A percentile compares a stretch with the other conserved stretches of the same genome.
phyloP scores from a whole-genome alignment of 306 rosid genomes.

The Lablab purpureus region DNA sequence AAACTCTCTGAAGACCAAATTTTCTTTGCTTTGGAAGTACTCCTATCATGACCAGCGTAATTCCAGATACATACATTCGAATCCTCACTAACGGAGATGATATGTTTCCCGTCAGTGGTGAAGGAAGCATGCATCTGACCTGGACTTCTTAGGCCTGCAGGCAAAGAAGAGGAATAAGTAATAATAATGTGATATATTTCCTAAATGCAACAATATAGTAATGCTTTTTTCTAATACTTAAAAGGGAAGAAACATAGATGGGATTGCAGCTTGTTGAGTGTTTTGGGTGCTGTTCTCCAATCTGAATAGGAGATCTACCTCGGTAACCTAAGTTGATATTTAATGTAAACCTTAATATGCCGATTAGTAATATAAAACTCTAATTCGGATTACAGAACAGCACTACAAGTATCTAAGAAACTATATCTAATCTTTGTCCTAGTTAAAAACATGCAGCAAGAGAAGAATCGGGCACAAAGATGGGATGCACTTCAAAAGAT shows the following conservation, averaged over 20 bases:
- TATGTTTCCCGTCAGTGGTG: slow-evolving; percentile 83
- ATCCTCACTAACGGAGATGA: slow-evolving; percentile 74
- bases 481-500: slow-evolving; percentile 5
- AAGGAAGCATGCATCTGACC: slow-evolving; percentile 79
- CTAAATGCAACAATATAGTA: not conserved
- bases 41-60: slow-evolving; percentile 60
- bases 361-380: not conserved
- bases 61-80: slow-evolving; percentile 82
- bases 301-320: not conserved
- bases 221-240: slow-evolving; percentile 3
- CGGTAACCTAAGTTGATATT: not conserved
- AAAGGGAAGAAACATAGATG: not conserved
- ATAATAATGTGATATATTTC: not conserved
- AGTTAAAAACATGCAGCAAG: not conserved
- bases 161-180: slow-evolving; percentile 3
- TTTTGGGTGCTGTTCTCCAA: not conserved
- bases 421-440: no score
- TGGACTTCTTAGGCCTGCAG: slow-evolving; percentile 66
- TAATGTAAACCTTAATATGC: not conserved
- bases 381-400: not conserved
- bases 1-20: slow-evolving; percentile 75
- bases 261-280: not conserved
- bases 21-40: slow-evolving; percentile 58
- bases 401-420: no score
- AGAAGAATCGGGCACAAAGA: slow-evolving; percentile 9